Conservation (phyloP, 768 basidiomycete genomes). For the Boletus reticulatus region DNA sequence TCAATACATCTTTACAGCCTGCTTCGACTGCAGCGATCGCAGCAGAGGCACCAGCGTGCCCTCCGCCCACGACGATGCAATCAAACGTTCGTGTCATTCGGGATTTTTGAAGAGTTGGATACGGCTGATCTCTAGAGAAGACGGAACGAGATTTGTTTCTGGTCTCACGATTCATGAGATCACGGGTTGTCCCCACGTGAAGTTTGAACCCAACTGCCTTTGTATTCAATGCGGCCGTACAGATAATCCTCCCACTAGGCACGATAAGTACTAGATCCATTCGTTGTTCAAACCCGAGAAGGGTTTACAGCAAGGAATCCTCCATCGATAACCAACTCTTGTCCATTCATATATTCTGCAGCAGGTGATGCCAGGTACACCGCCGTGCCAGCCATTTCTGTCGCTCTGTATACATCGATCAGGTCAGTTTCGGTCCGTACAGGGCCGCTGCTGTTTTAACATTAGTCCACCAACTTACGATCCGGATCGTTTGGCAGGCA, state of each 20-base stretch:
- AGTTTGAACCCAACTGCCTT: background rate
- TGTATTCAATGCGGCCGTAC: background rate
- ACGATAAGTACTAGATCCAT: background rate
- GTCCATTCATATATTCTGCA: slow-evolving; percentile 74
- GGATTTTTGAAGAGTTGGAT: background rate
- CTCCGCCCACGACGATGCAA: slow-evolving; percentile 63
- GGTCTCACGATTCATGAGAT: background rate
- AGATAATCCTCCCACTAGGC: background rate
- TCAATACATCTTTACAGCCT: slow-evolving; percentile 58
- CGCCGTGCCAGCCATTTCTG: slow-evolving; percentile 76
- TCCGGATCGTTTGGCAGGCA: slow-evolving; percentile 64
- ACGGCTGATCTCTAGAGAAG: background rate
- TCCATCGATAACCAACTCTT: slow-evolving; percentile 77
- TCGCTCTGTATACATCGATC: slow-evolving; percentile 40
- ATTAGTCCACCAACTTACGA: slow-evolving; percentile 46
- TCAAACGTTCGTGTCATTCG: slow-evolving; percentile 36
- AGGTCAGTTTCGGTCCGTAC: background rate
- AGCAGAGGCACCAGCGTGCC: slow-evolving; percentile 66
- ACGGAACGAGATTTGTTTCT: background rate
- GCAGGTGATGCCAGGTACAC: slow-evolving; percentile 74
- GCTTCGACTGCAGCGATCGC: slow-evolving; percentile 58
- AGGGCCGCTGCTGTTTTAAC: background rate
- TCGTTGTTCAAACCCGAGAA: slow-evolving; percentile 35
- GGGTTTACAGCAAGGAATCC: slow-evolving; percentile 76
- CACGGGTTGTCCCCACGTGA: background rate